Evolutionary conservation across 768 basidiomycete genomes (phyloP), one percentile per base, ranked within the genome.

Genomic region (Asterophora lycoperdoides): DNA sequence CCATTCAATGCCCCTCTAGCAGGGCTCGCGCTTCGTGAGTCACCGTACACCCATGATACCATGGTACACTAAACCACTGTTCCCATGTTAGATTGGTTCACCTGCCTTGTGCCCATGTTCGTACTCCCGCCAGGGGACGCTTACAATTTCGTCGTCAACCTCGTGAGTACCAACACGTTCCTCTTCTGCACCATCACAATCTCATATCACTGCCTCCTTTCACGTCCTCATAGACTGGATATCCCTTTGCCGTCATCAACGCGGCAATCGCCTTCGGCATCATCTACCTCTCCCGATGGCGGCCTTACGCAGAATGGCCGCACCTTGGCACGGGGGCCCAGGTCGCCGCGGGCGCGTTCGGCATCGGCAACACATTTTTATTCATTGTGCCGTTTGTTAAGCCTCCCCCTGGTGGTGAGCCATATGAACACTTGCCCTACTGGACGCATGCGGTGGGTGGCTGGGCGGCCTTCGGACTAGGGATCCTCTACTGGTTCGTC

Each of bases 1-100:
- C 83, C 83, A 0, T 82, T 79, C 60, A 67, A 73, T 50, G 74
- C 78, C 1, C 84, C 84, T 0, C 56, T 78, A 8, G 67, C 72
- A 0, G 81, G 81, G 0, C 65, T 84, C 4, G 60, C 71, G 33
- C 59, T 74, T 5, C 78, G 79, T 57, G 73, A 67, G 69, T 44
- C 23, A 6, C 23, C 3, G 23, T 23, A 6, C 23, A 65, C 18
- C 70, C 19, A 18, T 13, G 7, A 20, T 26, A 20, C 2, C 15
- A 15, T 15, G 35, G n/a, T n/a, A n/a, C n/a, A 20, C 49, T 42
- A 40, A n/a, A 40, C 34, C 32, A 30, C 35, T 23, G 5, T 23
- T 6, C 23, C 6, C 23, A 23, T 23, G 23, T 6, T 23, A 67
- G 64, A 67, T 33, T 69, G 64, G 60, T 32, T 54, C 17, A 37